A percentile compares a stretch with the other conserved stretches of the same genome.
Evolutionary conservation across 2,329 filamentous ascomycete species (phyloP).

Genomic region (Pyricularia sp.): DNA sequence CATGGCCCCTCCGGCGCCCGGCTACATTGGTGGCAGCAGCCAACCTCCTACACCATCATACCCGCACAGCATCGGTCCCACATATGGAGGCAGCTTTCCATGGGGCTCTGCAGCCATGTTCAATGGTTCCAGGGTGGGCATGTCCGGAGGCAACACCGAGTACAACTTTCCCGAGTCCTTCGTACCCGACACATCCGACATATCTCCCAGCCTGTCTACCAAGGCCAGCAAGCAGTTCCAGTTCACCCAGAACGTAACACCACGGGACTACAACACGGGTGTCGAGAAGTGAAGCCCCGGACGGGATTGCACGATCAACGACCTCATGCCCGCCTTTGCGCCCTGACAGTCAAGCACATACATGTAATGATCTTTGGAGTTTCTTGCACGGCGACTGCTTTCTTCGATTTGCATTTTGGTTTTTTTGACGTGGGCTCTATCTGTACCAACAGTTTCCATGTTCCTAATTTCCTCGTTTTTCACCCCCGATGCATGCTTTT

Average conservation of each 20-base stretch:
- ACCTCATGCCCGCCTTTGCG: background rate
- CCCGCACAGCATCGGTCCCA: conserved; percentile 29
- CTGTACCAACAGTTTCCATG: conserved; percentile 2
- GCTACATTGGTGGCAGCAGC: conserved; percentile 34
- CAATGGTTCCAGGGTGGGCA: background rate
- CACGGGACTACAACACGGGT: conserved; percentile 26
- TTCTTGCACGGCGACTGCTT: background rate
- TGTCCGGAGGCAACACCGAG: conserved; percentile 29
- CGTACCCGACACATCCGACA: conserved; percentile 21
- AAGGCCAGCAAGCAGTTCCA: conserved; percentile 31
- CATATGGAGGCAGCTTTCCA: conserved; percentile 22
- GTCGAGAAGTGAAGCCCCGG: background rate
- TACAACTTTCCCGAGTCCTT: conserved; percentile 42
- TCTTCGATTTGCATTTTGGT: background rate
- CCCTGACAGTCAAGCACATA: background rate
- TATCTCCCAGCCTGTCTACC: conserved; percentile 23
- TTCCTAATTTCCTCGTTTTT: background rate
- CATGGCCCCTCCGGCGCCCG: conserved; percentile 27
- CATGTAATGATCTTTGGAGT: background rate
- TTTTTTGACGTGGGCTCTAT: background rate
- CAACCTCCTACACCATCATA: conserved; percentile 41
- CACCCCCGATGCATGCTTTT: background rate
- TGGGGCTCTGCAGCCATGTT: conserved; percentile 7
- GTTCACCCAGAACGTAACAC: conserved; percentile 35
- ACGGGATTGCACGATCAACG: background rate